A percentile compares a stretch with the other conserved stretches of the same genome.
phyloP scores from a whole-genome alignment of 495 filamentous ascomycete species.

The Zalerion maritima region DNA sequence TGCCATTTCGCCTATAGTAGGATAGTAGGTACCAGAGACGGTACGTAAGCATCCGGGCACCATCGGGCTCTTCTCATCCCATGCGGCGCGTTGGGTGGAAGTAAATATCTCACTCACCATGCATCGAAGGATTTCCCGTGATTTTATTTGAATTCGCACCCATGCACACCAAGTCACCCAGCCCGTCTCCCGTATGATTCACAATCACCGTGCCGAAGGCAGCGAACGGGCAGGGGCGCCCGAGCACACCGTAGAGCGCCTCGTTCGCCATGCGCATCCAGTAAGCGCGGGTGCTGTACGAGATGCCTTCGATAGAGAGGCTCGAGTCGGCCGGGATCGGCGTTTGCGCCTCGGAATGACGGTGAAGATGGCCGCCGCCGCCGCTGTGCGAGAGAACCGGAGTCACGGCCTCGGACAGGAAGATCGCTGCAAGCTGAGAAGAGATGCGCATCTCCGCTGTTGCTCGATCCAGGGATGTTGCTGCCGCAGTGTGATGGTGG shows the following conservation, averaged over 20 bases:
- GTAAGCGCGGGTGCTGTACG: constrained; percentile 22
- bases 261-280: constrained; percentile 37
- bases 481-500: too few relatives aligned
- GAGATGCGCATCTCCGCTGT: too few relatives aligned
- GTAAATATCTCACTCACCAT: constrained; percentile 27
- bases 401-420: too few relatives aligned
- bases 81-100: not conserved
- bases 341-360: constrained; percentile 4
- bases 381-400: not conserved
- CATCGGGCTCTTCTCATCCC: too few relatives aligned
- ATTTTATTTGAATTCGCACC: constrained; percentile 24
- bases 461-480: too few relatives aligned
- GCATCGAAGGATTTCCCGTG: constrained; percentile 32
- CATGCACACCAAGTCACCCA: constrained; percentile 32
- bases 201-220: constrained; percentile 40
- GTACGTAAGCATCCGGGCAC: too few relatives aligned
- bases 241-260: constrained; percentile 22
- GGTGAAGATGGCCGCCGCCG: constrained; percentile 6
- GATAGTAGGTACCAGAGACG: not conserved
- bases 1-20: constrained; percentile 30
- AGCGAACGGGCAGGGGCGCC: constrained; percentile 31
- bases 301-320: constrained; percentile 16
- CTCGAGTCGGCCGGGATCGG: constrained; percentile 10
- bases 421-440: too few relatives aligned
- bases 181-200: constrained; percentile 28